Base-by-base conservation (phyloP, 306 rosid genomes). In the Echinosophora koreensis region DNA sequence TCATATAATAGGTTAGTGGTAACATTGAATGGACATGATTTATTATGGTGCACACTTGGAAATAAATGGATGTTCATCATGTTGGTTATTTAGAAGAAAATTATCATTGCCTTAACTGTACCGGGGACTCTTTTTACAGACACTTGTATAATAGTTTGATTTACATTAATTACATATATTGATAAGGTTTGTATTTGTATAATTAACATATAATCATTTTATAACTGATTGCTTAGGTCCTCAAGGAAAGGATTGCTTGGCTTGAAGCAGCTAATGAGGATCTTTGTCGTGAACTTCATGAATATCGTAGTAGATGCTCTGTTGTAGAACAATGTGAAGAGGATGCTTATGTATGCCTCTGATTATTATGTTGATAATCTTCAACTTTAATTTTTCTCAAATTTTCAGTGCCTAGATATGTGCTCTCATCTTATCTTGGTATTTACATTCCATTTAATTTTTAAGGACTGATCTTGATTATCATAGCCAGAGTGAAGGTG, bases 231-330 rank as follows among this genome's bases (percentile, higher is more conserved):
- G 18, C 62, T 74, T 63, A 94, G 98, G 88, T 88, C 79, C 97
- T 94, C 55, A 94, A 92, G 92, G 98, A 94, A 87, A 86, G 97
- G 74, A 90, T 94, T 85, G 14, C 94, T 72, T 92, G 97, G 92
- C 98, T 94, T 68, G 98, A 94, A 88, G 90, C 97, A 84, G 91
- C 98, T 74, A 94, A 94, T 83, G 97, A 90, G 81, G 95, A 92
- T 85, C 95, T 94, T 71, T 88, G 92, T 73, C 88, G 90, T 47
- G 97, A 94, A 85, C 97, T 94, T 87, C 96, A 89, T 70, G 97
- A 89, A 81, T 88, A 80, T 74, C 94, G 93, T 54, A 94, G 89
- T 59, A 88, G 88, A 86, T 85, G 84, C 87, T 80, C 87, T 44
- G 76, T 13, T 70, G 82, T 58, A 60, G 94, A 86, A 63, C 96